These are phyloP conservation scores for Termitomyces sp. DNA, from an alignment of 768 basidiomycete genomes.

Conservation along the genomic window DNA sequence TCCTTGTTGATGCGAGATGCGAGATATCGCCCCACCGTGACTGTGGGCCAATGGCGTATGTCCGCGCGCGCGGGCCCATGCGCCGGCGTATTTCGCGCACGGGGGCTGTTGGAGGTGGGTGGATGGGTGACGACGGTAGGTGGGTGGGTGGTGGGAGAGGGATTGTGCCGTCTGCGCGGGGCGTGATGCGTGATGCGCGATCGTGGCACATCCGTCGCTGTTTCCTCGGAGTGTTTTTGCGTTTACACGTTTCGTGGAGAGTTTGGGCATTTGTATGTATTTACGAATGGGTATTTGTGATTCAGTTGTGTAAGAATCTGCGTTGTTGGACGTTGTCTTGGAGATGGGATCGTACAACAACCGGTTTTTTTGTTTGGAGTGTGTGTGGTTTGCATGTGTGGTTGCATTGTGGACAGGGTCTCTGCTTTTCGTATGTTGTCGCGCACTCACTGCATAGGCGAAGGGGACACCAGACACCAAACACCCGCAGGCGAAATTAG, in stretches of 20 bases:
- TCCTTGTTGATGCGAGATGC: not conserved
- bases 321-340: no score
- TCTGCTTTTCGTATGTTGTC: not conserved
- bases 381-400: not conserved
- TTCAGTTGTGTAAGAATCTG: no score
- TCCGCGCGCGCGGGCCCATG: not conserved
- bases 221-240: no score
- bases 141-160: not conserved
- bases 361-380: no score
- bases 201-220: no score
- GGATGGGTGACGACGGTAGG: no score
- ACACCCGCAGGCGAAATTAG: not conserved
- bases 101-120: not conserved
- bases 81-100: not conserved
- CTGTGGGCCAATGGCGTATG: not conserved
- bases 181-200: no score
- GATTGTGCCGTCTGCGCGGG: no score
- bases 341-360: no score
- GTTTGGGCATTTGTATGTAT: no score
- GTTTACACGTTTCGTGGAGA: no score
- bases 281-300: no score
- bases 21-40: not conserved
- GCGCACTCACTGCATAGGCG: not conserved
- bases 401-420: not conserved
- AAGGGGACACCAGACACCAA: not conserved